Evolutionary conservation across 805 yeast species (phyloP).

Genomic region (Clavispora vitiphila): DNA sequence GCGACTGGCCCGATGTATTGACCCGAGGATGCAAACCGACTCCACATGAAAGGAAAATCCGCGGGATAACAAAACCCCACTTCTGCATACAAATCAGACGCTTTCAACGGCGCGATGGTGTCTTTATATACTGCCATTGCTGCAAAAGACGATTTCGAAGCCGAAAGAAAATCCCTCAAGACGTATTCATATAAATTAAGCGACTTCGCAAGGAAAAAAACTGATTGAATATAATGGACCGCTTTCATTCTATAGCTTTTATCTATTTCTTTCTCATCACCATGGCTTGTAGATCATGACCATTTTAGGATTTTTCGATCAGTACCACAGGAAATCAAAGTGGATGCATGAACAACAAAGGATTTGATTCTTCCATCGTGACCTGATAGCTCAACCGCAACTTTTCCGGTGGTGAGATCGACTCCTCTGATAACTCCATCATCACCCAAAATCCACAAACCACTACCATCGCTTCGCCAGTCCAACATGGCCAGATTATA

Average conservation of each 20-base stretch:
- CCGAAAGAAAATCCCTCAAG: neutral
- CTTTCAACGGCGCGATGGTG: neutral
- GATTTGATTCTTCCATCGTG: conserved; percentile 49
- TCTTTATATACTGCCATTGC: neutral
- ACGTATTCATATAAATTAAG: neutral
- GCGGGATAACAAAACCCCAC: neutral
- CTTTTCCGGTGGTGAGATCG: conserved; percentile 39
- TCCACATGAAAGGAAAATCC: neutral
- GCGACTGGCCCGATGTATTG: neutral
- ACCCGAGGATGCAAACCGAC: neutral
- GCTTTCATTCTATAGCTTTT: neutral
- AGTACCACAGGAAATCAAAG: conserved; percentile 46
- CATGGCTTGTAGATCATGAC: conserved; percentile 1
- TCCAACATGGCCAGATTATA: conserved; percentile 47
- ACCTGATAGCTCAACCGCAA: conserved; percentile 28
- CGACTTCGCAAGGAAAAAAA: no score
- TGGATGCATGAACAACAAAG: conserved; percentile 26
- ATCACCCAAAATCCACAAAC: conserved; percentile 66
- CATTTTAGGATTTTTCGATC: conserved; percentile 19
- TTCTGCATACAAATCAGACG: neutral
- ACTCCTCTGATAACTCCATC: conserved; percentile 63
- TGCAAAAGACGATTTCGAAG: neutral
- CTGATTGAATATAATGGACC: neutral
- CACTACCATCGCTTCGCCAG: conserved; percentile 42
- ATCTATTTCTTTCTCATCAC: neutral